Percentiles rank a stretch among this genome's conserved stretches.
These are phyloP conservation scores for Colletotrichum abscissum DNA, from an alignment of 2,329 filamentous ascomycete genomes.

Conservation along the genomic window DNA sequence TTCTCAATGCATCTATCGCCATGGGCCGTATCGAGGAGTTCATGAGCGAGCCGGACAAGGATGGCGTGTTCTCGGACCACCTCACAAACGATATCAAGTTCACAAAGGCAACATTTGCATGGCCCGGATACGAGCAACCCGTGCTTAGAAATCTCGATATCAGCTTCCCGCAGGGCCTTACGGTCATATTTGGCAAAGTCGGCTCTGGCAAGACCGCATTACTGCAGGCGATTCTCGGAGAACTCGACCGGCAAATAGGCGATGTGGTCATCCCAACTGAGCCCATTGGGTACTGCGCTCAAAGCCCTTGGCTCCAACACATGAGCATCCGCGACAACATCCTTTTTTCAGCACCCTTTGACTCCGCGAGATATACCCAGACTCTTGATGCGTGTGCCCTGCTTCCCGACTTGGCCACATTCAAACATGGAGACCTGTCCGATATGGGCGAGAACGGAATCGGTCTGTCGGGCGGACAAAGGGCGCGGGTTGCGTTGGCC, in stretches of 20 bases:
- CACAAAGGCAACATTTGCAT: slow-evolving; percentile 77
- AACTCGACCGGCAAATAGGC: slow-evolving; percentile 74
- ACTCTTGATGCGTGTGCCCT: slow-evolving; percentile 72
- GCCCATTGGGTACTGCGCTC: slow-evolving; percentile 66
- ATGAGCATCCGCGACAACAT: slow-evolving; percentile 75
- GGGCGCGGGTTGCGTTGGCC: slow-evolving; percentile 71
- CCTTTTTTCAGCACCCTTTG: slow-evolving; percentile 68
- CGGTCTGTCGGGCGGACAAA: slow-evolving; percentile 72
- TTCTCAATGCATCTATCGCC: slow-evolving; percentile 86
- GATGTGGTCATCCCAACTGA: slow-evolving; percentile 58
- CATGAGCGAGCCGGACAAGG: slow-evolving; percentile 86
- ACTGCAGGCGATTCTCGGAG: slow-evolving; percentile 68
- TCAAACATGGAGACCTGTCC: slow-evolving; percentile 67
- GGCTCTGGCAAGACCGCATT: slow-evolving; percentile 72
- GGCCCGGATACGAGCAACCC: slow-evolving; percentile 74
- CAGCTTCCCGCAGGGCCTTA: slow-evolving; percentile 61
- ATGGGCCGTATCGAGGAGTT: slow-evolving; percentile 86
- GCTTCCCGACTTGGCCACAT: slow-evolving; percentile 64
- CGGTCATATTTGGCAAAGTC: slow-evolving; percentile 68
- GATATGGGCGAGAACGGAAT: slow-evolving; percentile 72
- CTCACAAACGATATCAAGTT: slow-evolving; percentile 61
- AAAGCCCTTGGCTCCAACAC: slow-evolving; percentile 74
- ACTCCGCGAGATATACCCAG: slow-evolving; percentile 65
- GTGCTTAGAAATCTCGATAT: slow-evolving; percentile 61
- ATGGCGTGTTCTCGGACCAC: slow-evolving; percentile 56